Evolutionary conservation across 345 rosid genomes (phyloP).

Genomic region (Citropsis articulata): DNA sequence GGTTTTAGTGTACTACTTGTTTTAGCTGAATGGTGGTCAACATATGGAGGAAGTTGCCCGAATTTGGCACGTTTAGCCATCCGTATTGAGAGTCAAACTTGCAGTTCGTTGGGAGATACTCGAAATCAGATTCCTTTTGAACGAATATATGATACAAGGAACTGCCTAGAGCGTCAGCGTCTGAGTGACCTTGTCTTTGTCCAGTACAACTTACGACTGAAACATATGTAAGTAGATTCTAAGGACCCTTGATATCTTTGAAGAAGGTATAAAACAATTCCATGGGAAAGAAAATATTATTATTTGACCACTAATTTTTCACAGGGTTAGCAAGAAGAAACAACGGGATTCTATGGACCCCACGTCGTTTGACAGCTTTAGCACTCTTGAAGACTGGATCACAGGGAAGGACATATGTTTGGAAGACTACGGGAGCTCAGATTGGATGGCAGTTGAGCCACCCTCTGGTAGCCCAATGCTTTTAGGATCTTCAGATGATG

Average conservation of each 20-base stretch:
- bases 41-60: constrained; percentile 89
- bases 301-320: constrained; percentile 14
- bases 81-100: constrained; percentile 82
- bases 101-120: constrained; percentile 48
- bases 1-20: constrained; percentile 5
- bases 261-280: constrained; percentile 3
- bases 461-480: constrained; percentile 33
- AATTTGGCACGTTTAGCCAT: constrained; percentile 78
- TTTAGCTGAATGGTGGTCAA: constrained; percentile 96
- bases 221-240: constrained; percentile 46
- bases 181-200: constrained; percentile 71
- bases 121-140: constrained; percentile 37
- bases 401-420: constrained; percentile 40
- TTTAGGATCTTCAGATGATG: constrained; percentile 45
- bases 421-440: constrained; percentile 52
- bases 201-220: constrained; percentile 76
- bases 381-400: constrained; percentile 75
- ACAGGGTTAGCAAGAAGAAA: constrained; percentile 34
- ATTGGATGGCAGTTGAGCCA: constrained; percentile 72
- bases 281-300: neutral
- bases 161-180: constrained; percentile 70
- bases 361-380: constrained; percentile 41
- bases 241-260: neutral
- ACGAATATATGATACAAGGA: constrained; percentile 56
- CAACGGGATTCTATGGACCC: constrained; percentile 45